Evolutionary conservation across 2,329 filamentous ascomycete genomes (phyloP).

Genomic region (Scopulariopsis brevicaulis): DNA sequence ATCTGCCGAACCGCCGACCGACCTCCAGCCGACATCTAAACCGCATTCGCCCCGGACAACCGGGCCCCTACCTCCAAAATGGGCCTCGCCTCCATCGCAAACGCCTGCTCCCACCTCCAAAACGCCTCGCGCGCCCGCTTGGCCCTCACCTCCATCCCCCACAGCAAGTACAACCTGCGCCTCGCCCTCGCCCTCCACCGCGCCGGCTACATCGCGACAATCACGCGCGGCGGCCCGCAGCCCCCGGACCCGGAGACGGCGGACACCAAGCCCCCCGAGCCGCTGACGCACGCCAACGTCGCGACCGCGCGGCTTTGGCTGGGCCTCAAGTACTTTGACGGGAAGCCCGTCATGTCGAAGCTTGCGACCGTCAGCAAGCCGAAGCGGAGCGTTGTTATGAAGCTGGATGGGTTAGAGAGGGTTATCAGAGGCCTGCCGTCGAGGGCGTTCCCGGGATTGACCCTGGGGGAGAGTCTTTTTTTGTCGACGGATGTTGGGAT

Average conservation of each 20-base stretch:
- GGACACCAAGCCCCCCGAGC: constrained; percentile 34
- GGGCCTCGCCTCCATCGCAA: constrained; percentile 55
- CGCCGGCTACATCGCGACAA: constrained; percentile 68
- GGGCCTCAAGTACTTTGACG: constrained; percentile 82
- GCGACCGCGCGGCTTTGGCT: constrained; percentile 72
- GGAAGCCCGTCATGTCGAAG: constrained; percentile 62
- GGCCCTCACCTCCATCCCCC: constrained; percentile 71
- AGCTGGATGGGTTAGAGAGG: constrained; percentile 46
- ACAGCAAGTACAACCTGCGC: constrained; percentile 64
- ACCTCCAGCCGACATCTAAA: background rate
- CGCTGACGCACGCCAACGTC: constrained; percentile 59
- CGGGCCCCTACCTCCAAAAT: constrained; percentile 1
- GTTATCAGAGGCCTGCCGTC: constrained; percentile 59
- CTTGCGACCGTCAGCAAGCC: constrained; percentile 62
- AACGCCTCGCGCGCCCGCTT: constrained; percentile 80
- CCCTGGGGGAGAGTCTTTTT: constrained; percentile 74
- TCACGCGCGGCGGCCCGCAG: constrained; percentile 57
- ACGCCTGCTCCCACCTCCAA: constrained; percentile 84
- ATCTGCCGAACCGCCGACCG: background rate
- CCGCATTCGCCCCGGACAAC: background rate
- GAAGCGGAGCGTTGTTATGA: constrained; percentile 58
- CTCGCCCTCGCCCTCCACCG: constrained; percentile 70
- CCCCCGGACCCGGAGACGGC: constrained; percentile 37
- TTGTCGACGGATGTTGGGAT: constrained; percentile 67
- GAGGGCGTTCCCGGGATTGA: constrained; percentile 58